A percentile compares a stretch with the other conserved stretches of the same genome.
Conservation (phyloP, 805 yeast genomes). For the Yamadazyma phyllophila region DNA sequence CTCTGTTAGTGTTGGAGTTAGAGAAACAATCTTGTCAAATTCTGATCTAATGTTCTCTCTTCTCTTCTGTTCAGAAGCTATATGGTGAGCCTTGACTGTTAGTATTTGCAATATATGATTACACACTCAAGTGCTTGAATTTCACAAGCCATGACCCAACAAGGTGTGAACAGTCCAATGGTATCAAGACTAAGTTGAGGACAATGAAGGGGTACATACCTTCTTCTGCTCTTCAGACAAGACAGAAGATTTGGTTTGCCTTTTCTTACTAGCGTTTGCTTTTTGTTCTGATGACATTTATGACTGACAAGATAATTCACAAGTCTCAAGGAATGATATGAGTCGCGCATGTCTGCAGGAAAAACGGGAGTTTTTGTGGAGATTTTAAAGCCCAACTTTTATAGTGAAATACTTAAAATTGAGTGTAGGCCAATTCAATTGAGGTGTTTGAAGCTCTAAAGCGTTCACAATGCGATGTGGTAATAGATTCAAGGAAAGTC, state of each 20-base stretch:
- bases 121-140: conserved; percentile 7
- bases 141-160: background rate
- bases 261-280: conserved; percentile 14
- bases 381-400: no score
- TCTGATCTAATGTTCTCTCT: conserved; percentile 82
- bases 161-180: background rate
- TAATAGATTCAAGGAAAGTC: background rate
- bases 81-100: conserved; percentile 59
- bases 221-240: conserved; percentile 38
- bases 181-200: no score
- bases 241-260: conserved; percentile 26
- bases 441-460: no score
- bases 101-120: conserved; percentile 19
- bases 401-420: no score
- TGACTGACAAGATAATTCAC: background rate
- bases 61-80: conserved; percentile 83
- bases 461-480: background rate
- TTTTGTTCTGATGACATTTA: conserved; percentile 4
- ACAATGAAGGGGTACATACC: conserved; percentile 17
- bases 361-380: no score
- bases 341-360: background rate
- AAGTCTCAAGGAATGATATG: background rate
- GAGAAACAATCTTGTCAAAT: conserved; percentile 68
- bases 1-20: conserved; percentile 71
- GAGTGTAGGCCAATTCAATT: no score